Evolutionary conservation across 306 rosid genomes (phyloP), one percentile per base, ranked within the genome.

Genomic region (Cucurbita argyrosperma): DNA sequence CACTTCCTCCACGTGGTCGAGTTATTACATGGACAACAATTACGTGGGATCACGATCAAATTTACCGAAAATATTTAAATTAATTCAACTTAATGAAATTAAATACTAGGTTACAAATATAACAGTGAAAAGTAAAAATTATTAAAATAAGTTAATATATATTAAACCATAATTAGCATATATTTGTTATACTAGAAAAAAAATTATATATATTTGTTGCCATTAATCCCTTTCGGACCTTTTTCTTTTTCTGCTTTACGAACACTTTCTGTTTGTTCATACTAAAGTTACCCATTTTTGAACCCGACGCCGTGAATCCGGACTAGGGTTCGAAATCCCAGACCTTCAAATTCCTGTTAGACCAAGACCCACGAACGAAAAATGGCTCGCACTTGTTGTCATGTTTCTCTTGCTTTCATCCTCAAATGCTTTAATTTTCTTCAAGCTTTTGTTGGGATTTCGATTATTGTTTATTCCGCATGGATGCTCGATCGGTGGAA

Each of bases 401-500:
- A 91, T 60, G n/a, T 85, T 52, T 94, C 89, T 43, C 70, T 94
- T 0, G 95, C 90, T 47, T 91, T 91, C 84, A 45, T 90, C 23
- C 91, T 94, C 40, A 94, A 91, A 71, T 80, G 84, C 75, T 83
- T 90, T 10, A 89, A 86, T 81, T 91, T 88, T 35, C 90, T 94
- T 78, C 99, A 91, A 83, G 92, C 95, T 70, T 94, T 94, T 81
- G 76, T 88, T 50, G 96, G 97, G 23, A 71, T 89, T 23, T 88
- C 95, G 37, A 87, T 94, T 77, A 18, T 94, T 5, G 76, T 94
- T 75, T 91, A 91, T 80, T 91, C 97, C 11, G 16, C 79, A 77
- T 94, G 97, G 97, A 89, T 94, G 90, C 80, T 91, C 67, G 82
- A 91, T 72, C 96, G 88, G 60, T 91, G 96, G 96, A 79, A 80